Percentiles rank a stretch among this genome's conserved stretches.
Conservation (phyloP, 202 grass and related monocot genomes). For the Panicum virgatum region DNA sequence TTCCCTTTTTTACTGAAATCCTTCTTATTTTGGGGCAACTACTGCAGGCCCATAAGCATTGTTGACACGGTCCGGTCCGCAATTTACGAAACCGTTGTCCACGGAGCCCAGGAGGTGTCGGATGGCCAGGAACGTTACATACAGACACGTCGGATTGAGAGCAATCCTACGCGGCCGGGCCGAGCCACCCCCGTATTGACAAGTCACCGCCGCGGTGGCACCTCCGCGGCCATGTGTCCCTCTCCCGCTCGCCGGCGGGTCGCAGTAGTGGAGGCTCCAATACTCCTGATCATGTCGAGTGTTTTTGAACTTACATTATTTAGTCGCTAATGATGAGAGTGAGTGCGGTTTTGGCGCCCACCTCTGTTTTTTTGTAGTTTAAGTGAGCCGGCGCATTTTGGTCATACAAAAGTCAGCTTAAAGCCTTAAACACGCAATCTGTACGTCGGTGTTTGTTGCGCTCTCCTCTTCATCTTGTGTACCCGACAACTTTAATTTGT, state of each 20-base stretch:
- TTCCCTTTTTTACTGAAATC: background rate
- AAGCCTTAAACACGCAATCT: constrained; percentile 16
- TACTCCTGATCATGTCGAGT: constrained; percentile 18
- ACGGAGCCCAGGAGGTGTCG: background rate
- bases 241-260: background rate
- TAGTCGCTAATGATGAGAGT: constrained; percentile 45
- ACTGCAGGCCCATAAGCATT: background rate
- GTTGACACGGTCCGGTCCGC: background rate
- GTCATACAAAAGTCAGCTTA: constrained; percentile 22
- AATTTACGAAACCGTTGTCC: background rate
- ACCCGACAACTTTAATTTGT: too few species aligned
- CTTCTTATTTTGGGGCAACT: background rate
- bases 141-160: constrained; percentile 43
- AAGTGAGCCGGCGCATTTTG: background rate
- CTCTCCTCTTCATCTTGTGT: background rate
- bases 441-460: background rate
- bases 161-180: background rate
- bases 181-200: constrained; percentile 52
- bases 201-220: constrained; percentile 54
- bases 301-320: constrained; percentile 21
- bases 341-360: constrained; percentile 51
- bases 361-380: constrained; percentile 28
- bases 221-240: constrained; percentile 27
- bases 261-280: constrained; percentile 65
- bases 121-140: background rate